Conservation (phyloP, 208 protist species). For the Trypanosomatidae sp. region DNA sequence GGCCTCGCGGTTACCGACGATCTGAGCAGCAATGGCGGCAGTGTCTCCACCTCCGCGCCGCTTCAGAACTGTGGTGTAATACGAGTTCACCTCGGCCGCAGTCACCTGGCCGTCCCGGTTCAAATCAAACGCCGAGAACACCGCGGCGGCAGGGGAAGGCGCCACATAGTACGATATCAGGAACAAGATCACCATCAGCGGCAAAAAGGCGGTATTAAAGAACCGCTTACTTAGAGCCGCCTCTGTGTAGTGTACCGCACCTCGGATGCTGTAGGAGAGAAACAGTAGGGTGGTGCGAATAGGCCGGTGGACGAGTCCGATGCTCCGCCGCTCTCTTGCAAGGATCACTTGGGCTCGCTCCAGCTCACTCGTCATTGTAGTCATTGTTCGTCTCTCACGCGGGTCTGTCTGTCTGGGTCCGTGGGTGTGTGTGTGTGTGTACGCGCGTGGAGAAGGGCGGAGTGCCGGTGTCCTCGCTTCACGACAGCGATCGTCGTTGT, state of each 20-base stretch:
- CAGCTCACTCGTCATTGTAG: slow-evolving; percentile 18
- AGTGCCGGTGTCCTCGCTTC: neutral
- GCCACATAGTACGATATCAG: slow-evolving; percentile 48
- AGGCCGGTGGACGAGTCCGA: slow-evolving; percentile 47
- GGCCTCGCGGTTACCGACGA: slow-evolving; percentile 29
- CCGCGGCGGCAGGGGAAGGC: slow-evolving; percentile 29
- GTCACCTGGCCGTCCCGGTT: slow-evolving; percentile 56
- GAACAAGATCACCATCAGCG: slow-evolving; percentile 30
- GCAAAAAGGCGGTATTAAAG: slow-evolving; percentile 39
- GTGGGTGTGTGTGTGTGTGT: neutral
- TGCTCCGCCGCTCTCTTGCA: slow-evolving; percentile 32
- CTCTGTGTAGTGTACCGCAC: slow-evolving; percentile 19
- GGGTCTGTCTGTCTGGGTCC: neutral
- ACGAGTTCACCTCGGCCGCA: slow-evolving; percentile 44
- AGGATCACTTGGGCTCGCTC: slow-evolving; percentile 36
- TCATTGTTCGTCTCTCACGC: neutral
- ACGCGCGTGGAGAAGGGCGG: neutral
- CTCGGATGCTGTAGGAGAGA: slow-evolving; percentile 23
- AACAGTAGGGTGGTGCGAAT: slow-evolving; percentile 41
- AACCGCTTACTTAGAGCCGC: slow-evolving; percentile 24
- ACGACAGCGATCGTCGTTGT: neutral
- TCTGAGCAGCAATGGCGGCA: slow-evolving; percentile 9
- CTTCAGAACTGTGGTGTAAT: slow-evolving; percentile 48
- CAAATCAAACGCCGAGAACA: slow-evolving; percentile 51
- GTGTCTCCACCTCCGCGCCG: slow-evolving; percentile 3